Percentiles rank a stretch among this genome's conserved stretches.
Evolutionary conservation across 352 stramenopile genomes (phyloP).

Genomic region (Globisporangium irregulare): DNA sequence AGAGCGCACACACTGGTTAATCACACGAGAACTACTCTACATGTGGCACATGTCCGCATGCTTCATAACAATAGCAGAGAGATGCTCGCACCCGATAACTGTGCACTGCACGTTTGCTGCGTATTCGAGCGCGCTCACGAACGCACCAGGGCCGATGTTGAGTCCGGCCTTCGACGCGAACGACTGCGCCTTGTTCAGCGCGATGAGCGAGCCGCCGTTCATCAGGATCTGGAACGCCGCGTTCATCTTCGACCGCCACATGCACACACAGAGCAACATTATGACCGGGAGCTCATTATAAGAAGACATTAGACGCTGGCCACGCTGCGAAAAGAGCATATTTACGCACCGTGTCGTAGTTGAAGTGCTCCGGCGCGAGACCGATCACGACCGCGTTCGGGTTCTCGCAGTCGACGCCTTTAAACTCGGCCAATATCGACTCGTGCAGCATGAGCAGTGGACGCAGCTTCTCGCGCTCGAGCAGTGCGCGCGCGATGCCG

Average conservation of each 20-base stretch:
- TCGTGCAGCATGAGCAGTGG: constrained; percentile 46
- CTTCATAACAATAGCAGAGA: background rate
- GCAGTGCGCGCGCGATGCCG: constrained; percentile 33
- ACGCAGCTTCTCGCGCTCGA: constrained; percentile 34
- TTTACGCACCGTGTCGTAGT: constrained; percentile 46
- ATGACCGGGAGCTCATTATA: background rate
- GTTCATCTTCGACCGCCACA: constrained; percentile 33
- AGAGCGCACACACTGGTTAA: background rate
- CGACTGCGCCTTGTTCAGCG: constrained; percentile 51
- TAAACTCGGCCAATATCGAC: constrained; percentile 45
- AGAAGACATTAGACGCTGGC: background rate
- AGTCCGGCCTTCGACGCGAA: constrained; percentile 46
- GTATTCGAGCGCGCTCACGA: constrained; percentile 55
- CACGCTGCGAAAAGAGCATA: too few relatives aligned
- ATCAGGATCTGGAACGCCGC: constrained; percentile 51
- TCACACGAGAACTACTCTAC: background rate
- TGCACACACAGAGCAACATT: background rate
- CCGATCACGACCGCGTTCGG: constrained; percentile 64
- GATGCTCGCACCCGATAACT: constrained; percentile 38
- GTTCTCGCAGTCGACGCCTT: constrained; percentile 30
- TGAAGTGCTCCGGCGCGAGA: constrained; percentile 44
- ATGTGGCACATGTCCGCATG: background rate
- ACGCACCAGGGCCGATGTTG: constrained; percentile 49
- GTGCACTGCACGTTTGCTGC: constrained; percentile 34
- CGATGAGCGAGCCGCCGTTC: constrained; percentile 46